These are phyloP conservation scores for Brassica cretica DNA, from an alignment of 345 rosid species.

Conservation along the genomic window DNA sequence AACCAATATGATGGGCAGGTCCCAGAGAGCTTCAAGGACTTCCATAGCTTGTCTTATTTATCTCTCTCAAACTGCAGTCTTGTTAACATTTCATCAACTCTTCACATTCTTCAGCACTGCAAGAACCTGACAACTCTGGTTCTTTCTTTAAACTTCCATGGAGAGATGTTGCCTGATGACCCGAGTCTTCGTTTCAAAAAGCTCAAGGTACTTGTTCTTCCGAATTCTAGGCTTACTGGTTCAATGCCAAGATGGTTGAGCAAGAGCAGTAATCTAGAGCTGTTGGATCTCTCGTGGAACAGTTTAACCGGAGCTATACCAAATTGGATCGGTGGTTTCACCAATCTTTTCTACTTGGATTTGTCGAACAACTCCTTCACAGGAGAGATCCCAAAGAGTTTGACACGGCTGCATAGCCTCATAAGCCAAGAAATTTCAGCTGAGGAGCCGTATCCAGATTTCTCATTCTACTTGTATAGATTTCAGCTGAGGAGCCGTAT, in stretches of 20 bases:
- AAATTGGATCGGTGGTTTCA: slow-evolving; percentile 43
- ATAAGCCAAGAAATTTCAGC: slow-evolving; percentile 33
- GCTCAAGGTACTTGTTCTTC: slow-evolving; percentile 48
- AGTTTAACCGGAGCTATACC: slow-evolving; percentile 50
- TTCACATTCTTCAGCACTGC: slow-evolving; percentile 59
- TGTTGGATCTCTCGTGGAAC: slow-evolving; percentile 79
- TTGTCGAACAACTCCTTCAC: slow-evolving; percentile 50
- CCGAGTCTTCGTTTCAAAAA: slow-evolving; percentile 47
- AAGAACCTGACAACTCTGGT: slow-evolving; percentile 50
- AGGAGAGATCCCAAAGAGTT: slow-evolving; percentile 54
- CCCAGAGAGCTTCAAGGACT: slow-evolving; percentile 54
- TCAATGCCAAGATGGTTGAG: slow-evolving; percentile 60
- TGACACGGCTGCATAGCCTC: slow-evolving; percentile 52
- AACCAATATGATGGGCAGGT: slow-evolving; percentile 48
- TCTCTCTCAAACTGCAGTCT: slow-evolving; percentile 54
- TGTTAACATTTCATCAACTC: slow-evolving; percentile 47
- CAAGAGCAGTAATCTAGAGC: slow-evolving; percentile 44
- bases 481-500: slow-evolving; percentile 37
- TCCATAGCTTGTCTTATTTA: slow-evolving; percentile 49
- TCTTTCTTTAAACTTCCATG: slow-evolving; percentile 51
- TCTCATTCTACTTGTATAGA: slow-evolving; percentile 20
- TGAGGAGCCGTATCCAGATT: slow-evolving; percentile 40
- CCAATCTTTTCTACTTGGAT: slow-evolving; percentile 54
- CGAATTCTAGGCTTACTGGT: slow-evolving; percentile 51
- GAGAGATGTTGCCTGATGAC: slow-evolving; percentile 50